Base-by-base conservation (phyloP, 2,329 filamentous ascomycete genomes). In the Pseudopyrenochaeta lycopersici region DNA sequence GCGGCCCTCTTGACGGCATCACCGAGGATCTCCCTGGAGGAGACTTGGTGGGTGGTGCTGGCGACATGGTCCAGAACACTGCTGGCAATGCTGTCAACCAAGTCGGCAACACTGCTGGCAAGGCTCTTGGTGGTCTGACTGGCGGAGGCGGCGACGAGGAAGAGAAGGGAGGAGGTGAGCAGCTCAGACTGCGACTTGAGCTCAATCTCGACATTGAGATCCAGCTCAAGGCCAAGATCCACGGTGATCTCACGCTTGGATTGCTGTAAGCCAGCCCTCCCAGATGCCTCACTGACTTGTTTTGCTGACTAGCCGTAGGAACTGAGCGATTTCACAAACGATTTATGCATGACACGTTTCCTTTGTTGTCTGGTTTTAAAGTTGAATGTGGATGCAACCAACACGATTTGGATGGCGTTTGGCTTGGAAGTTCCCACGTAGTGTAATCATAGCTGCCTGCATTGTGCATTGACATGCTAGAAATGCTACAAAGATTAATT, bases 221-320 rank as follows among this genome's bases (percentile, higher is more conserved):
- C 49, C 83, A 87, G 66, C 74, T 87, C 41, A 87, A 87, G 77
- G 85, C 85, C n/a, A 86, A 84, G 73, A 87, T 87, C 62, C 84
- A 86, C 59, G 85, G 85, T 75, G 85, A 87, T 64, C 75, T 87
- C 54, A 87, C 85, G n/a, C 68, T 87, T 48, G 84, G 81, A 68
- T 64, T 83, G 63, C 76, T 83, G 78, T 80, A 77, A 72, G 77
- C 77, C 33, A 33, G 17, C 7, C 23, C 27, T 7, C 18, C n/a
- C 3, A 2, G 20, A 7, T 4, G 3, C 0, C 18, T 30, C 14
- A 14, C 23, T 12, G n/a, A 46, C 33, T 17, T 18, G 3, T 7
- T 14, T 30, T 31, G 54, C 68, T 72, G 42, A 73, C 54, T 35
- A 23, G 30, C 2, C n/a, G 15, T 49, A 75, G 72, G 31, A 75